Conservation (phyloP, 345 rosid genomes). For the Linum usitatissimum region DNA sequence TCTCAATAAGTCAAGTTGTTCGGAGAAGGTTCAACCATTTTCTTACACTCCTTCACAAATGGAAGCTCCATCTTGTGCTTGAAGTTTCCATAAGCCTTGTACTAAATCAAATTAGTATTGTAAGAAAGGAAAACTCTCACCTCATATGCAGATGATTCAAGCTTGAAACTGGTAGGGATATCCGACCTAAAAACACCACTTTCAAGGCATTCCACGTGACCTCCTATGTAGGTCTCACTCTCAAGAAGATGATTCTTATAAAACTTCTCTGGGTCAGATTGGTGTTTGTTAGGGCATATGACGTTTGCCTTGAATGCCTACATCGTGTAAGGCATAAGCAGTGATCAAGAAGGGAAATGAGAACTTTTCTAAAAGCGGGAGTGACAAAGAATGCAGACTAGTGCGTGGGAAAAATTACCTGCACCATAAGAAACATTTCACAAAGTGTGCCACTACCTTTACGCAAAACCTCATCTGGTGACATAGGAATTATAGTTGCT, state of each 20-base stretch:
- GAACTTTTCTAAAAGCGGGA: slow-evolving; percentile 1
- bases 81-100: too few species aligned
- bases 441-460: slow-evolving; percentile 99
- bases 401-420: slow-evolving; percentile 40
- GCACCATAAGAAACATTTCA: slow-evolving; percentile 99
- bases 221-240: slow-evolving; percentile 96
- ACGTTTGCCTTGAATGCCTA: slow-evolving; percentile 92
- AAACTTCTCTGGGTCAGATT: slow-evolving; percentile 83
- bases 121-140: slow-evolving; percentile 27
- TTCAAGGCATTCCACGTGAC: slow-evolving; percentile 98
- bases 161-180: slow-evolving; percentile 85
- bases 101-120: too few species aligned
- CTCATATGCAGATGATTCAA: slow-evolving; percentile 65
- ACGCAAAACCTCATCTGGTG: slow-evolving; percentile 97
- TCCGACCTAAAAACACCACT: slow-evolving; percentile 99
- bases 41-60: too few species aligned
- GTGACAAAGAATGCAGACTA: slow-evolving; percentile 6
- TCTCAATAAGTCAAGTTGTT: too few species aligned
- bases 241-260: slow-evolving; percentile 72
- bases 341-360: not conserved
- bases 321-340: slow-evolving; percentile 4
- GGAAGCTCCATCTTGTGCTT: too few species aligned
- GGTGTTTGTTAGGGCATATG: slow-evolving; percentile 95
- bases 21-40: too few species aligned
- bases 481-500: slow-evolving; percentile 94